These are phyloP conservation scores for Talaromyces proteolyticus DNA, from an alignment of 495 filamentous ascomycete genomes.

Conservation along the genomic window DNA sequence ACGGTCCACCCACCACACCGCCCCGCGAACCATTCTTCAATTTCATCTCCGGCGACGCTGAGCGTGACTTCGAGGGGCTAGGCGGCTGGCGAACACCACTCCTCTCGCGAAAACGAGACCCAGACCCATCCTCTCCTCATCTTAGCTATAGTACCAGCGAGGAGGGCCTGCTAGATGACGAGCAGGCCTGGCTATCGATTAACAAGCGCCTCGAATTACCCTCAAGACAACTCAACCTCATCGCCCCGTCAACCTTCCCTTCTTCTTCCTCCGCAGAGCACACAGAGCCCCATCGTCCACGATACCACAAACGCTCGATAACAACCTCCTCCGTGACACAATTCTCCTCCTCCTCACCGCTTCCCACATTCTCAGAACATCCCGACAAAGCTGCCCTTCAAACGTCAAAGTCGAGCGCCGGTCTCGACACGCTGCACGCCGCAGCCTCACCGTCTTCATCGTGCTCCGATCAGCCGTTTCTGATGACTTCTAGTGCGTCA, in stretches of 20 bases:
- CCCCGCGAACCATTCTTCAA: conserved; percentile 16
- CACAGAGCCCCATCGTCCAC: neutral
- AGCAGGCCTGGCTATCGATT: conserved; percentile 64
- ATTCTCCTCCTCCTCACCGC: too few species aligned
- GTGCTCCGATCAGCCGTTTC: neutral
- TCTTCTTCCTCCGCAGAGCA: neutral
- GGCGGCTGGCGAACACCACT: conserved; percentile 62
- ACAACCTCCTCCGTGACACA: conserved; percentile 4
- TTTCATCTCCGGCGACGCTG: conserved; percentile 32
- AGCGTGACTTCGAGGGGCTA: conserved; percentile 79
- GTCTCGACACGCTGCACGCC: neutral
- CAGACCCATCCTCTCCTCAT: conserved; percentile 32
- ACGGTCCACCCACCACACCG: conserved; percentile 7
- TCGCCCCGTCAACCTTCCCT: conserved; percentile 5
- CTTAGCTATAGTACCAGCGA: conserved; percentile 10
- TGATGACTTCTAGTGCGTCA: neutral
- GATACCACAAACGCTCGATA: conserved; percentile 6
- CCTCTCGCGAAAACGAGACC: conserved; percentile 17
- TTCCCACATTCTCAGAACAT: too few species aligned
- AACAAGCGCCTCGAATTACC: conserved; percentile 70
- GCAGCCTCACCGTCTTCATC: neutral
- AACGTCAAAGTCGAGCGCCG: conserved; percentile 1
- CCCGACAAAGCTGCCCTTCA: neutral
- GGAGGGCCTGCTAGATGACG: conserved; percentile 37
- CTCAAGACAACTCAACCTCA: conserved; percentile 24